Evolutionary conservation across 805 yeast genomes (phyloP), one percentile per base, ranked within the genome.

Genomic region (Wickerhamiella siamensis): DNA sequence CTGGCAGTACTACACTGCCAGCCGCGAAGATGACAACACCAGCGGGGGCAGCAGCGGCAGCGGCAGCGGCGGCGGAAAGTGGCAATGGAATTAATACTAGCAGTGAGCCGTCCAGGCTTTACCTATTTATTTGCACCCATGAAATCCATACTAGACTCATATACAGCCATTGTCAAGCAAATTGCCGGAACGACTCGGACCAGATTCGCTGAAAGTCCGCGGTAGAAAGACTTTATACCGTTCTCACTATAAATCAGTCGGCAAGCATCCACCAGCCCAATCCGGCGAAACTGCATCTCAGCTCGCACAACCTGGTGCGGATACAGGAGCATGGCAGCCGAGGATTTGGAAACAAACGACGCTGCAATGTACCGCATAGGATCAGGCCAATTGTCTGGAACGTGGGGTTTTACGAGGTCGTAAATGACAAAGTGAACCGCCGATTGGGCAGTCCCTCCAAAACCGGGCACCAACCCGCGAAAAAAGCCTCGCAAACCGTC

Each of bases 121-220:
- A 6, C 8, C 17, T 16, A 31, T 14, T 31, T 16, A 31, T 38
- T 31, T 27, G 15, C 27, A 26, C 10, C 17, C 10, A 12, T 20
- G 21, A 41, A 27, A 15, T 24, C 35, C 17, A 44, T 43, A 20
- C 45, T 47, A 20, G 55, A 45, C 56, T 91, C 98, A 54, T 91
- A 91, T 4, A 81, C 81, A 4, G 80, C 66, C 56, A 91, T 84
- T 0, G 97, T 91, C 10, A 87, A 72, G 55, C 95, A 82, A 3
- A 96, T 87, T 1, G 95, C 86, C 0, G 98, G 98, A 4, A 91
- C 69, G 1, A 88, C 95, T 37, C 97, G 66, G 1, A 82, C 44
- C 15, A 88, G 55, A 48, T 86, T 87, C 1, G 94, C 79, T 2
- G 74, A 61, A 15, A 91, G 59, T 0, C 98, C 98, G 50, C 80